Base-by-base conservation (phyloP, 2,329 filamentous ascomycete genomes). In the Exophiala dermatitidis region DNA sequence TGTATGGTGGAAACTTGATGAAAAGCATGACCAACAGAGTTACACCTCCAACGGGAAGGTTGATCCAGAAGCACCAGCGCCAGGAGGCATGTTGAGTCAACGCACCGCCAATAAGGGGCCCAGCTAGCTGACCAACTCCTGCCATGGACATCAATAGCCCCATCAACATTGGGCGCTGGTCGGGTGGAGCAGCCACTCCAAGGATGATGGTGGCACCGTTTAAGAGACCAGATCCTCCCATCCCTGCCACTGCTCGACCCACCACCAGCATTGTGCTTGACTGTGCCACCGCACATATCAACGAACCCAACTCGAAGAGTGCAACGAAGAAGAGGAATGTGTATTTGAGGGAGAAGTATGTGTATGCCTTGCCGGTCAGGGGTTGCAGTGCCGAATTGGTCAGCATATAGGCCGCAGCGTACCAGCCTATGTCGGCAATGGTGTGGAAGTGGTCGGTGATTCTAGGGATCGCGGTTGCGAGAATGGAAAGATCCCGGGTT, bases 351-450 rank as follows among this genome's bases (percentile, higher is more conserved):
- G 64, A 64, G 61, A 73, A 75, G 61, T 69, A 76, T 44, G 71
- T 75, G 64, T 73, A 78, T 2, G 70, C 60, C 52, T 74, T 73
- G 2, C 77, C 77, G 58, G 69, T 71, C 0, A 68, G 64, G 1
- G 73, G 68, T 50, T 77, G 71, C 48, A 75, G 72, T 1, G 69
- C 65, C 5, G 68, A 68, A 19, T 68, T 58, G 1, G 72, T 74
- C 49, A 78, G 65, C 54, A 74, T 68, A 61, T 73, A 77, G 1
- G 71, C 64, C 2, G 63, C 57, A 8, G 43, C 50, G 48, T 68
- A 69, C 72, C 72, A 74, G 19, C 65, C 64, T 3, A 72, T 68
- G 26, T 73, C 65, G 28, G 68, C 59, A 0, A 73, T 60, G n/a
- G 62, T 65, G 42, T 71, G 50, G 60, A 74, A 74, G 5, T 73